Conservation (phyloP, 192 early-diverging fungal species). For the Mortierella claussenii region DNA sequence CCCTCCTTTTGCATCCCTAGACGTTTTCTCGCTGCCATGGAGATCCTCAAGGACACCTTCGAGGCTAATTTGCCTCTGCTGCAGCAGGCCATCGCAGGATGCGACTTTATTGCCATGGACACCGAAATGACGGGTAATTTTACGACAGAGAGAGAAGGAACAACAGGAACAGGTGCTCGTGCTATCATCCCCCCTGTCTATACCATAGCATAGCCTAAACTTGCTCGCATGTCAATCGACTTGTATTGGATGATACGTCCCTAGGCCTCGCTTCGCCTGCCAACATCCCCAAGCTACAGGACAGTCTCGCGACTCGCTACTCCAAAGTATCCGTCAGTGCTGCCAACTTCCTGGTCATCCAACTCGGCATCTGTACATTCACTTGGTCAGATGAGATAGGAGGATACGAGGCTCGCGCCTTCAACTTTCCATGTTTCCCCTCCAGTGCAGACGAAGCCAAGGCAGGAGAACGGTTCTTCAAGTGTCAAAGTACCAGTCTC, state of each 20-base stretch:
- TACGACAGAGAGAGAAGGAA: not conserved
- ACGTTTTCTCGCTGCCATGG: conserved; percentile 60
- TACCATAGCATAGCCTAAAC: not conserved
- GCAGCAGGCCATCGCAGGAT: conserved; percentile 68
- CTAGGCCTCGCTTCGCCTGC: conserved; percentile 24
- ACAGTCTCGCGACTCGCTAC: conserved; percentile 42
- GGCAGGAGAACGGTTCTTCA: conserved; percentile 62
- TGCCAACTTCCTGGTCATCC: conserved; percentile 66
- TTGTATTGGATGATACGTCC: not conserved
- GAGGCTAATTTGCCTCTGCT: conserved; percentile 67
- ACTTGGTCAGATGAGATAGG: conserved; percentile 65
- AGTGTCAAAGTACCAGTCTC: conserved; percentile 63
- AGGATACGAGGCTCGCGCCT: conserved; percentile 80
- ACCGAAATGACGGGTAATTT: conserved; percentile 82
- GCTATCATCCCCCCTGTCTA: no score
- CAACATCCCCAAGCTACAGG: conserved; percentile 20
- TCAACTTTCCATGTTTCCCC: conserved; percentile 93
- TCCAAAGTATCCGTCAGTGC: conserved; percentile 34
- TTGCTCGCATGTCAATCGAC: not conserved
- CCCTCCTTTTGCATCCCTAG: not conserved
- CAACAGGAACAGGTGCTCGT: not conserved
- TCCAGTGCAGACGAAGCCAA: conserved; percentile 55
- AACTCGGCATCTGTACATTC: conserved; percentile 89
- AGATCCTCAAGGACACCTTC: conserved; percentile 73
- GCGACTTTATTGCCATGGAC: conserved; percentile 84